phyloP scores from a whole-genome alignment of 225 moss, liverwort and hornwort genomes.

The Takakia lepidozioides region DNA sequence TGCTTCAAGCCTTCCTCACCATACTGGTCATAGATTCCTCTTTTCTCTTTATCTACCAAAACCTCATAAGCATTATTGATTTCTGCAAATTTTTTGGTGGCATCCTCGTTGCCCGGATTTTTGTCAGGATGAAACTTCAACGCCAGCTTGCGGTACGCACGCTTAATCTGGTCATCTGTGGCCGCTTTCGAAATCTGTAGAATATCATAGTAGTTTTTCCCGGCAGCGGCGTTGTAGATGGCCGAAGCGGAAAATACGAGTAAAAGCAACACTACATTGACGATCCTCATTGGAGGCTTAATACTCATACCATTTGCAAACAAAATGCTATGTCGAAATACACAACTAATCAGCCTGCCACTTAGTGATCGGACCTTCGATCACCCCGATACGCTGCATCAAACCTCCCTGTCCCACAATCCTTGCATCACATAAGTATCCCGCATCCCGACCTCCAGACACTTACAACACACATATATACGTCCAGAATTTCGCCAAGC shows the following conservation, averaged over 20 bases:
- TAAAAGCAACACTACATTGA: slow-evolving; percentile 16
- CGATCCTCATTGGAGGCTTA: slow-evolving; percentile 27
- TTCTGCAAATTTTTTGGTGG: slow-evolving; percentile 86
- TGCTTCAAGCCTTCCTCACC: slow-evolving; percentile 84
- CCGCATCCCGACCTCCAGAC: no score
- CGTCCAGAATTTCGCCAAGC: no score
- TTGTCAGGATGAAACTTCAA: slow-evolving; percentile 88
- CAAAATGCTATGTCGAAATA: no score
- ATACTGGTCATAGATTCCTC: slow-evolving; percentile 62
- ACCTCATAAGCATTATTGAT: slow-evolving; percentile 82
- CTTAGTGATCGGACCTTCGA: no score
- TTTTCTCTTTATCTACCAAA: slow-evolving; percentile 63
- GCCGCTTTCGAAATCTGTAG: slow-evolving; percentile 63
- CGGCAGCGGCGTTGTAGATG: slow-evolving; percentile 29
- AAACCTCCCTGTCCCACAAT: no score
- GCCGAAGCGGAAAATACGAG: slow-evolving; percentile 32
- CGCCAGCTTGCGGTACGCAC: slow-evolving; percentile 73
- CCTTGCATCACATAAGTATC: no score
- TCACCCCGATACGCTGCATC: no score
- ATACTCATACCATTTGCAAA: no score
- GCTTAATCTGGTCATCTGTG: slow-evolving; percentile 82
- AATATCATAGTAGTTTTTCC: slow-evolving; percentile 70
- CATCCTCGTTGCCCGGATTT: slow-evolving; percentile 76
- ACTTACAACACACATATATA: no score
- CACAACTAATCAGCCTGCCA: no score